Evolutionary conservation across 257 asterid genomes (phyloP), one percentile per base, ranked within the genome.

Genomic region (Capsicum baccatum): DNA sequence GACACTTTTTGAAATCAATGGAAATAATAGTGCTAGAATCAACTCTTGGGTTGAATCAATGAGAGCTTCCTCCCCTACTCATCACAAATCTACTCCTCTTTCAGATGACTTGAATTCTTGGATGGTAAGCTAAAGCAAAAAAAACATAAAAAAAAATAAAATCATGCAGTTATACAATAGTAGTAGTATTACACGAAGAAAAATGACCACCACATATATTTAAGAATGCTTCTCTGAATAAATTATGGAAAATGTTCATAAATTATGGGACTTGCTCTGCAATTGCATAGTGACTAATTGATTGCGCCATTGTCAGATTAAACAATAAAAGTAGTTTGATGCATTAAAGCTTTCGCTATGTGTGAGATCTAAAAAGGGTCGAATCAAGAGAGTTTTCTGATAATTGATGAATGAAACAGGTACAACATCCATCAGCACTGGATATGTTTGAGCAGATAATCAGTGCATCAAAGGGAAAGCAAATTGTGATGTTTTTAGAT

Each of bases 31-130:
- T 50, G 87, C 90, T 0, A 91, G 92, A 85, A 89, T 88, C 84
- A 94, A 91, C 84, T 42, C 97, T 14, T 94, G 97, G 98, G 89
- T 93, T 13, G 99, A 94, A 48, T 88, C 94, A 26, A 96, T 96
- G 99, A 91, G 92, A 83, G 95, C 97, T 76, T 96, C 97, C 67
- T 96, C 99, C 39, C 99, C 99, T 26, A 93, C 98, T 4, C 98
- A 88, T 64, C 44, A 88, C 83, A 89, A 92, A 60, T 83, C 94
- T 71, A 12, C 83, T 47, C 84, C 93, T 33, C 89, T 84, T 80
- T 79, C 97, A n/a, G 92, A 86, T 37, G 93, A 85, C 81, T 91
- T 68, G 3, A 73, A 59, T 81, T 88, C 97, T 39, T 92, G 97
- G 95, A 92, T 85, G 56, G 98, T 95, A 87, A 89, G 88, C 58